phyloP scores from a whole-genome alignment of 306 rosid species.

The Vigna mungo region DNA sequence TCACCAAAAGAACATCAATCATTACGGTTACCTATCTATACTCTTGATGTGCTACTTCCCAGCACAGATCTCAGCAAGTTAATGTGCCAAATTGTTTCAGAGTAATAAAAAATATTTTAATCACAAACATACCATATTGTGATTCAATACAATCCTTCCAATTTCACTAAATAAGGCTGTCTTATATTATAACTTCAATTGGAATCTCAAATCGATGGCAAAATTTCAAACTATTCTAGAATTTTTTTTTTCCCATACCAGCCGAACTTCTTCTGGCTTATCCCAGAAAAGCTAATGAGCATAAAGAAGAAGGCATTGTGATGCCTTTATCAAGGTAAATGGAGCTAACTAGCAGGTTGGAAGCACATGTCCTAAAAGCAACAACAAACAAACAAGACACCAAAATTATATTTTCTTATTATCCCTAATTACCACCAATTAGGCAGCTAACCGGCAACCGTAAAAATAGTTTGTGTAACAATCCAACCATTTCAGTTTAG shows the following conservation, averaged over 20 bases:
- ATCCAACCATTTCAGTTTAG: background rate
- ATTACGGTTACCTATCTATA: background rate
- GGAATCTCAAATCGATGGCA: background rate
- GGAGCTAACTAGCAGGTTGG: background rate
- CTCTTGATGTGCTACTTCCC: background rate
- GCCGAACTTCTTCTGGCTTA: background rate
- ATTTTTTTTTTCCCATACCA: background rate
- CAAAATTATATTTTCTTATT: background rate
- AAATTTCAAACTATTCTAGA: constrained; percentile 8
- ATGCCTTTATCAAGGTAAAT: background rate
- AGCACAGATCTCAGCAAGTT: background rate
- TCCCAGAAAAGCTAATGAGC: background rate
- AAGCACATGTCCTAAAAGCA: background rate
- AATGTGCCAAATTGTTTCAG: background rate
- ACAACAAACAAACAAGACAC: constrained; percentile 6
- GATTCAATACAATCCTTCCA: background rate
- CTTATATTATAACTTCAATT: background rate
- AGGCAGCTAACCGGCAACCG: background rate
- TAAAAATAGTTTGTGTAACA: background rate
- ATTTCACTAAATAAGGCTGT: background rate
- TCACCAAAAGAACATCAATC: background rate
- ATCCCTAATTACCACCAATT: background rate
- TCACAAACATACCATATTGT: background rate
- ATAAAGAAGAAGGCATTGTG: background rate
- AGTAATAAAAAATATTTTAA: background rate